Evolutionary conservation across 192 early-diverging fungal genomes (phyloP).

Genomic region (Entomortierella chlamydospora): DNA sequence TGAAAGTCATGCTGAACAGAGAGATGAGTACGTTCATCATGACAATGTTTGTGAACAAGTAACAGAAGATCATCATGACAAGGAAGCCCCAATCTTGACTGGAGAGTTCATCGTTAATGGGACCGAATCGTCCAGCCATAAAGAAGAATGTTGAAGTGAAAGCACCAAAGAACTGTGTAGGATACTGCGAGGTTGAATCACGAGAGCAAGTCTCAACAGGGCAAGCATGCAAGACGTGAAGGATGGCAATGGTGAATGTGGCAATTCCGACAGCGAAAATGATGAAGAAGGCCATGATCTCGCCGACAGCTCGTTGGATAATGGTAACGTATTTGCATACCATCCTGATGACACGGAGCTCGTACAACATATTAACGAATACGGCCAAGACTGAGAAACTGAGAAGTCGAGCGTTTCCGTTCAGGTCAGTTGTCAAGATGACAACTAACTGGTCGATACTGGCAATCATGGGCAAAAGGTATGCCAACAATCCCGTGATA

Average conservation of each 20-base stretch:
- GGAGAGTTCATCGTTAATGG: conserved; percentile 15
- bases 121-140: conserved; percentile 20
- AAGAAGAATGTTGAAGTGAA: conserved; percentile 35
- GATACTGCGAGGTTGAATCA: neutral
- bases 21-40: conserved; percentile 33
- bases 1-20: conserved; percentile 22
- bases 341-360: conserved; percentile 17
- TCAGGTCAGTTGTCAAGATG: neutral
- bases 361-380: conserved; percentile 26
- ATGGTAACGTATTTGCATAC: conserved; percentile 30
- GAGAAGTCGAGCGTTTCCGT: conserved; percentile 1
- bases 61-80: conserved; percentile 22
- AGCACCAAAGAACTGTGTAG: conserved; percentile 15
- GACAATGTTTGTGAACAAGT: conserved; percentile 26
- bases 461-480: conserved; percentile 8
- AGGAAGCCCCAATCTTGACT: conserved; percentile 14
- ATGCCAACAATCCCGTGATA: conserved; percentile 8
- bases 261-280: conserved; percentile 18
- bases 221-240: conserved; percentile 10
- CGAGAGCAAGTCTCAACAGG: conserved; percentile 2
- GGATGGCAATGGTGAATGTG: conserved; percentile 14
- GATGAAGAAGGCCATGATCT: conserved; percentile 30
- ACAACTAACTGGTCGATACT: conserved; percentile 20
- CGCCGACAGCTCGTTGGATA: conserved; percentile 19
- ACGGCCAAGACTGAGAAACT: conserved; percentile 24